A percentile compares a stretch with the other conserved stretches of the same genome.
Conservation (phyloP, 345 rosid genomes). For the Euphorbia tirucalli region DNA sequence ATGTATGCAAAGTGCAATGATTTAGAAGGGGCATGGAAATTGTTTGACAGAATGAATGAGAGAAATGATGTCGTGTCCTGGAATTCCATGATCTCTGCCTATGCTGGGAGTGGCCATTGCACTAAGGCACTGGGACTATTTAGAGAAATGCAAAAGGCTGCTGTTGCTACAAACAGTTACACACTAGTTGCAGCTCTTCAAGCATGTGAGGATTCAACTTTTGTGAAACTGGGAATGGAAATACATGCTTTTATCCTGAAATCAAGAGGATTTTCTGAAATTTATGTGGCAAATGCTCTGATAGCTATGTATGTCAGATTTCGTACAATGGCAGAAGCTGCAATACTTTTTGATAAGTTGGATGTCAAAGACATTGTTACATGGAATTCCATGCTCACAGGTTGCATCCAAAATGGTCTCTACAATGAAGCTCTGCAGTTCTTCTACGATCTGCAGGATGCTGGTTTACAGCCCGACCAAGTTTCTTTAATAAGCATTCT, state of each 20-base stretch:
- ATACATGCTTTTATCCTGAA: conserved; percentile 66
- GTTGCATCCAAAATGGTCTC: conserved; percentile 41
- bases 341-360: conserved; percentile 18
- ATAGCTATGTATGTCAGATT: conserved; percentile 16
- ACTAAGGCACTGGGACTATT: conserved; percentile 56
- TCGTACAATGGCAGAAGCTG: conserved; percentile 21
- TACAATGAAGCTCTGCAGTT: conserved; percentile 44
- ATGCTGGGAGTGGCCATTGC: conserved; percentile 43
- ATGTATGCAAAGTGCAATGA: conserved; percentile 81
- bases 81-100: conserved; percentile 75
- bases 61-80: conserved; percentile 63
- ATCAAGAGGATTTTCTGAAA: conserved; percentile 31
- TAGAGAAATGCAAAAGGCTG: conserved; percentile 50
- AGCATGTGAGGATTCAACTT: conserved; percentile 50
- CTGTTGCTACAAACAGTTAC: conserved; percentile 49
- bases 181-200: conserved; percentile 65
- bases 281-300: conserved; percentile 18
- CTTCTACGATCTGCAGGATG: conserved; percentile 43
- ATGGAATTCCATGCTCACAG: conserved; percentile 27
- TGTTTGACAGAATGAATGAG: conserved; percentile 47
- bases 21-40: conserved; percentile 50
- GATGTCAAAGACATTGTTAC: conserved; percentile 16
- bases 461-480: conserved; percentile 52
- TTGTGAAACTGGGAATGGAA: conserved; percentile 55
- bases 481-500: conserved; percentile 51